Conservation (phyloP, 1,284 basidiomycete species). For the Wallemia ichthyophaga region DNA sequence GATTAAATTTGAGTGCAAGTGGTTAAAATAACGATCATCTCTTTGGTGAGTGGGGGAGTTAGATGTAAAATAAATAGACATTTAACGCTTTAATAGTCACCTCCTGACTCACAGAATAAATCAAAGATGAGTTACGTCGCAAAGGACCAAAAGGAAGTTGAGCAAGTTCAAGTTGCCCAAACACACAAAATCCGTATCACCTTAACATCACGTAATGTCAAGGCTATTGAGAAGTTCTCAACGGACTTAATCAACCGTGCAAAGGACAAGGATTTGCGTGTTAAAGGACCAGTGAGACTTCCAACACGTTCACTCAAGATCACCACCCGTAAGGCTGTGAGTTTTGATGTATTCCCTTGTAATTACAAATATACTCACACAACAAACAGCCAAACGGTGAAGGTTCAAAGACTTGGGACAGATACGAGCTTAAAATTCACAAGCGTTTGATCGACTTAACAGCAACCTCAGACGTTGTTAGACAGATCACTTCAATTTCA, state of each 20-base stretch:
- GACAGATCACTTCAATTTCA: conserved; percentile 98
- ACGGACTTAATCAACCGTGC: conserved; percentile 88
- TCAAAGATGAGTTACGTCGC: conserved; percentile 94
- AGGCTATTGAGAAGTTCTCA: conserved; percentile 97
- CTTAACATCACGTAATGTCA: conserved; percentile 87
- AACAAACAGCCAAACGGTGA: conserved; percentile 97
- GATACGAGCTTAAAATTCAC: conserved; percentile 97
- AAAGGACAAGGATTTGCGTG: conserved; percentile 97
- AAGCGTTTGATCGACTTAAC: conserved; percentile 98
- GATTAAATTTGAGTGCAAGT: not conserved
- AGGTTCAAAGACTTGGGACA: conserved; percentile 99
- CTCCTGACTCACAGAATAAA: conserved; percentile 20
- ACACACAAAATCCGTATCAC: conserved; percentile 99
- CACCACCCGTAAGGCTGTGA: conserved; percentile 87
- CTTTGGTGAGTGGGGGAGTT: not conserved
- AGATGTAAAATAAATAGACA: no score
- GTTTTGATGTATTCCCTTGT: no score
- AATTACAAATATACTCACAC: no score
- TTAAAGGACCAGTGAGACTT: conserved; percentile 95
- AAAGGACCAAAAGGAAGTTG: conserved; percentile 86
- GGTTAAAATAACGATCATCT: not conserved
- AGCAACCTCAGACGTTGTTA: conserved; percentile 95
- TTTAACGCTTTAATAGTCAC: no score
- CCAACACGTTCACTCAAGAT: conserved; percentile 96
- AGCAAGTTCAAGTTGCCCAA: conserved; percentile 54